phyloP scores from a whole-genome alignment of 2,329 filamentous ascomycete genomes.

The Bipolaris oryzae region DNA sequence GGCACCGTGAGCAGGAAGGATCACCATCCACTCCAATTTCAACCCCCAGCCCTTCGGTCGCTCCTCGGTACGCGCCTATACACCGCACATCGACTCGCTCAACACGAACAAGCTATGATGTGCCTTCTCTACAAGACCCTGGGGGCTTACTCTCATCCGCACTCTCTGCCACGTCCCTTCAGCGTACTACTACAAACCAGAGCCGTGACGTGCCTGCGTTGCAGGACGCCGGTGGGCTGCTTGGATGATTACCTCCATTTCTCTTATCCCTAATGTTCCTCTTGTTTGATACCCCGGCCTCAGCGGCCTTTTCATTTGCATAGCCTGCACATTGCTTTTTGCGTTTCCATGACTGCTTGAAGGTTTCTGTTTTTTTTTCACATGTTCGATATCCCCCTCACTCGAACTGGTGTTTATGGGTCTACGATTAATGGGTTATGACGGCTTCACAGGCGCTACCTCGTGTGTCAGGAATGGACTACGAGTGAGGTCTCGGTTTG shows the following conservation, averaged over 20 bases:
- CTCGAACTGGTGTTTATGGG: conserved; percentile 24
- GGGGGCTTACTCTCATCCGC: conserved; percentile 34
- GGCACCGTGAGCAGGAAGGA: conserved; percentile 31
- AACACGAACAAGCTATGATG: conserved; percentile 31
- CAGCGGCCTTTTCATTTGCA: conserved; percentile 28
- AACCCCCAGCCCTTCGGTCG: conserved; percentile 23
- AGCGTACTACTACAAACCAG: conserved; percentile 31
- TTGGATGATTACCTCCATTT: conserved; percentile 26
- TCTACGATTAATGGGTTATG: conserved; percentile 24
- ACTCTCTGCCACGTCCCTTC: conserved; percentile 17
- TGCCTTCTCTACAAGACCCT: conserved; percentile 38
- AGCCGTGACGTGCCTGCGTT: conserved; percentile 35
- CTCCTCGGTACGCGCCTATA: conserved; percentile 14
- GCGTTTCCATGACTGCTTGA: conserved; percentile 11
- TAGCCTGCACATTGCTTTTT: conserved; percentile 25
- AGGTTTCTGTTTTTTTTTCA: conserved; percentile 7
- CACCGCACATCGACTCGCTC: conserved; percentile 31
- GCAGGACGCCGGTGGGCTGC: conserved; percentile 43
- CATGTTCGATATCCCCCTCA: conserved; percentile 29
- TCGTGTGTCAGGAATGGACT: background rate
- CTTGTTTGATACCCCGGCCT: conserved; percentile 44
- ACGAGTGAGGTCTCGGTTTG: background rate
- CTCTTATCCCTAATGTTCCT: conserved; percentile 19
- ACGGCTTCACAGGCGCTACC: conserved; percentile 1
- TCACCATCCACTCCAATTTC: conserved; percentile 18